These are phyloP conservation scores for Euphorbia peplus DNA, from an alignment of 345 rosid species.

Conservation along the genomic window DNA sequence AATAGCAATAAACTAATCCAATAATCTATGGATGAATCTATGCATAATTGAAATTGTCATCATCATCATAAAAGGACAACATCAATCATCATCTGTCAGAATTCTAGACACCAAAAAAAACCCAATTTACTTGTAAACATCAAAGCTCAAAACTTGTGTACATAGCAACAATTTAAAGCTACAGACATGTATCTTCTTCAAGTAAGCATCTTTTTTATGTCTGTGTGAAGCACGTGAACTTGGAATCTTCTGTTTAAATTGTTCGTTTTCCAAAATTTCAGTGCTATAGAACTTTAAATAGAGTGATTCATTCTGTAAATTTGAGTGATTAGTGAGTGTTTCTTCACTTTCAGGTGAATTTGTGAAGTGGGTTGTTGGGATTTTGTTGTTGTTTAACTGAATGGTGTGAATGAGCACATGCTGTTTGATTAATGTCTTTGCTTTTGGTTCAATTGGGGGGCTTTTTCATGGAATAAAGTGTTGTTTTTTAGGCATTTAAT, in stretches of 20 bases:
- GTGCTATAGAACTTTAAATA: too few species aligned
- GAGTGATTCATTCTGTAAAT: too few species aligned
- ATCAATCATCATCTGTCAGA: too few species aligned
- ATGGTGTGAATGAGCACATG: background rate
- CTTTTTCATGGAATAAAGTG: background rate
- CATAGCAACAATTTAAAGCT: background rate
- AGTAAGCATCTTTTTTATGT: background rate
- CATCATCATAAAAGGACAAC: too few species aligned
- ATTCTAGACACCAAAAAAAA: background rate
- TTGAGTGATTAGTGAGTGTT: background rate
- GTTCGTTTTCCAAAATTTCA: background rate
- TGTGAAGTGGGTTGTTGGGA: background rate
- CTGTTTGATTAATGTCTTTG: background rate
- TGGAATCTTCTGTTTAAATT: background rate
- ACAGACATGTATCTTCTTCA: background rate
- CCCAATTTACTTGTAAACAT: background rate
- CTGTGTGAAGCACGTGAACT: background rate
- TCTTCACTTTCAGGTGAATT: slow-evolving; percentile 3
- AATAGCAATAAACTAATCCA: too few species aligned
- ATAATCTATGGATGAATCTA: too few species aligned
- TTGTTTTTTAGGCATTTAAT: background rate
- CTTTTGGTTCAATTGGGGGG: slow-evolving; percentile 1
- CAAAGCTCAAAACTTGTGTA: background rate
- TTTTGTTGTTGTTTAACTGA: background rate
- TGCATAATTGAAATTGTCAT: too few species aligned